Evolutionary conservation across 2,329 filamentous ascomycete species (phyloP).

Genomic region (Westerdykella ornata): DNA sequence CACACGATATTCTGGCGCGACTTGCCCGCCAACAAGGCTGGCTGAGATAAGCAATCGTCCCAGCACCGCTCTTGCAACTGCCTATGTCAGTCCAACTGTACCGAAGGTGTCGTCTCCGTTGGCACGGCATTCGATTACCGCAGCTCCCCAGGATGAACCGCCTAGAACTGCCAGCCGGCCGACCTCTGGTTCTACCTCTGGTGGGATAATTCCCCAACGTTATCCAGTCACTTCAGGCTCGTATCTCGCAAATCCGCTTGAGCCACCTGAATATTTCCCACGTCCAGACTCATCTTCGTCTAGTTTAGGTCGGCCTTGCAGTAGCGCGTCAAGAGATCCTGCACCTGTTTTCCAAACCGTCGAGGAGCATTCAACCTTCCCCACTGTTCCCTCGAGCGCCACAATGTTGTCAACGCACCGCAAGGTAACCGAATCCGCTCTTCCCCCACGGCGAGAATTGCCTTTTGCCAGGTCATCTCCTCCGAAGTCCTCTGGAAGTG

Average conservation of each 20-base stretch:
- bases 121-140: not conserved
- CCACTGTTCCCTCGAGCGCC: slow-evolving; percentile 12
- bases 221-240: not conserved
- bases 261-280: slow-evolving; percentile 23
- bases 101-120: not conserved
- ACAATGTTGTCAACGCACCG: slow-evolving; percentile 7
- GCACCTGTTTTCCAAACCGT: slow-evolving; percentile 3
- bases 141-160: not conserved
- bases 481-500: slow-evolving; percentile 21
- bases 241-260: slow-evolving; percentile 11
- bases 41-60: slow-evolving; percentile 22
- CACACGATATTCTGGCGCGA: slow-evolving; percentile 7
- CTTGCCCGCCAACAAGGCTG: slow-evolving; percentile 23
- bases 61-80: slow-evolving; percentile 14
- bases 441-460: slow-evolving; percentile 37
- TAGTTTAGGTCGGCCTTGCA: not conserved
- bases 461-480: slow-evolving; percentile 35
- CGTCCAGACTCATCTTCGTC: slow-evolving; percentile 19
- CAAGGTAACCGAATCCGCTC: slow-evolving; percentile 11
- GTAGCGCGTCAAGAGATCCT: not conserved
- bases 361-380: slow-evolving; percentile 5
- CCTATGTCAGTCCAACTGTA: not conserved
- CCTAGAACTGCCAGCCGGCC: no score
- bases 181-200: no score
- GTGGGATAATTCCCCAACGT: no score